Evolutionary conservation across 1,284 basidiomycete species (phyloP), one percentile per base, ranked within the genome.

Genomic region (Entoloma clypeatum): DNA sequence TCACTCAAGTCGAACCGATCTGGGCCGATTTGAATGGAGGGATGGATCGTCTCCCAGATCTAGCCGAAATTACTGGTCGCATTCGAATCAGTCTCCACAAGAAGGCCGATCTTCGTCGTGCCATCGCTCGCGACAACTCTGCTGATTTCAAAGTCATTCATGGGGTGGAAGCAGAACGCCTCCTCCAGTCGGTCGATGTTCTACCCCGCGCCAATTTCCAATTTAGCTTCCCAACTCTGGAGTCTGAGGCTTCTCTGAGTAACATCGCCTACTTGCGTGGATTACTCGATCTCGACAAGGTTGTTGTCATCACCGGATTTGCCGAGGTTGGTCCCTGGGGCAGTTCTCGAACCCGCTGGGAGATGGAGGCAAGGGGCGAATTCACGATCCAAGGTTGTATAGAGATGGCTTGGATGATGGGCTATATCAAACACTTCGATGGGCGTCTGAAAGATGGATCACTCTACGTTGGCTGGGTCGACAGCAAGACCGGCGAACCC

Each of bases 401-500:
- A 57, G 95, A 99, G 72, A 94, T 99, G 86, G 94, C 95, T 10
- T 99, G 95, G 93, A 87, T 97, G 68, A 98, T 96, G 90, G 94
- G 96, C 32, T 81, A 81, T 67, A 97, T 98, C 78, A 97, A 95
- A 69, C 92, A 98, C 73, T 93, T 97, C 63, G 91, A 99, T 55
- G 96, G 95, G 14, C 89, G 90, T 47, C 78, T 99, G 58, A 94
- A 96, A 69, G 83, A 89, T 56, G 92, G 91, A 31, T 79, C 85
- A 31, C 74, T 95, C 29, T 89, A 98, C 60, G 95, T 99, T 55
- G 95, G 95, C 34, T 99, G 95, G 95, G 92, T 98, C 40, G 95
- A 98, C 57, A 80, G 81, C 57, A 95, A 97, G 75, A 80, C 86
- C n/a, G 79, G 74, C 34, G 94, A 98, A 56, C 92, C 94, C n/a